phyloP scores from a whole-genome alignment of 257 asterid species.

The Solanum paucissectum region DNA sequence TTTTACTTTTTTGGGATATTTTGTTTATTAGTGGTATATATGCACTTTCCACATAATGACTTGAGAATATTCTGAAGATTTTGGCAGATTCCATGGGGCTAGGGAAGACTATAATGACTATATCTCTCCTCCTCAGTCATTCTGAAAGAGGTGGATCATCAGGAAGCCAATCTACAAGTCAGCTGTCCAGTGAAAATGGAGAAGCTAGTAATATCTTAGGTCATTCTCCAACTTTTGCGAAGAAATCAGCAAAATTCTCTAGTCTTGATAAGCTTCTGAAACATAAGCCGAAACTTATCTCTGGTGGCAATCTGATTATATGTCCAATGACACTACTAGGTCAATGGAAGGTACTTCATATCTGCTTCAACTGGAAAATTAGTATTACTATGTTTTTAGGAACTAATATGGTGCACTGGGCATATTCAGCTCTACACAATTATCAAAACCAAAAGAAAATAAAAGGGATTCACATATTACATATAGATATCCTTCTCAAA shows the following conservation, averaged over 20 bases:
- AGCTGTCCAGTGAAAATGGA: conserved; percentile 23
- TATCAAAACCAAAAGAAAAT: not conserved
- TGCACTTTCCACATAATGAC: conserved; percentile 12
- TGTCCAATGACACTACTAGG: conserved; percentile 95
- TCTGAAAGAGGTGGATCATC: conserved; percentile 52
- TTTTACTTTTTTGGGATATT: conserved; percentile 1
- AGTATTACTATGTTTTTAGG: not conserved
- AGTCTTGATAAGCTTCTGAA: conserved; percentile 62
- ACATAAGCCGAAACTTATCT: conserved; percentile 31
- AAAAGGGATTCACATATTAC: not conserved
- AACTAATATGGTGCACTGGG: conserved; percentile 2
- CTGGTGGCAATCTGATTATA: conserved; percentile 85
- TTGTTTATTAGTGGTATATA: not conserved
- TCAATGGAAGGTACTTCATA: conserved; percentile 85
- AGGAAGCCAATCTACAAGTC: conserved; percentile 32
- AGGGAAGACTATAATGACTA: conserved; percentile 94
- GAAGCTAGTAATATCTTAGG: conserved; percentile 31
- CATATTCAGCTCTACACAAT: not conserved
- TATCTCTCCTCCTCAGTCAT: conserved; percentile 73
- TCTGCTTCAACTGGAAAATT: not conserved
- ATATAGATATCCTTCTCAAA: not conserved
- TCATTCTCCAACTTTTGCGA: conserved; percentile 38
- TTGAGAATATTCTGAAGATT: conserved; percentile 45
- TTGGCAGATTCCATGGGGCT: conserved; percentile 99
- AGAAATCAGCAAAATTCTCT: conserved; percentile 36